These are phyloP conservation scores for Nelumbo lutea DNA, from an alignment of 164 flowering plant species.

Conservation along the genomic window DNA sequence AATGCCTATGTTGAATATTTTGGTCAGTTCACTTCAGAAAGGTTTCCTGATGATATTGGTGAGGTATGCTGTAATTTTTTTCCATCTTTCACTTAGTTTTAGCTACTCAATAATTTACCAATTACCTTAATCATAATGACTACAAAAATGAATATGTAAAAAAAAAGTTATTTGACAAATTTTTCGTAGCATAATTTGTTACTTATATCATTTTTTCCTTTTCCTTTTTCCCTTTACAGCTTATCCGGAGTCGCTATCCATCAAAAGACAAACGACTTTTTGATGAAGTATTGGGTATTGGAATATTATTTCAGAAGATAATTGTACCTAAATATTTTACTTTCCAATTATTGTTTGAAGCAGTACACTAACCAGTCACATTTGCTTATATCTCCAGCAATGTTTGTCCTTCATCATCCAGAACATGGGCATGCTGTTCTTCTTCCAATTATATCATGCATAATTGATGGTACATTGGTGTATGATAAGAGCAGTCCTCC, in stretches of 20 bases:
- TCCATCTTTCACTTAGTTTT: background rate
- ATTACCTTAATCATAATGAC: background rate
- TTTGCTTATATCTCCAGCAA: conserved; percentile 49
- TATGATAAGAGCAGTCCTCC: conserved; percentile 68
- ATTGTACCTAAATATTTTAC: background rate
- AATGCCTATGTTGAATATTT: conserved; percentile 91
- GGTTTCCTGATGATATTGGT: conserved; percentile 86
- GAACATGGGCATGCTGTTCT: conserved; percentile 97
- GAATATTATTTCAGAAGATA: background rate
- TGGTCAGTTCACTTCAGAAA: conserved; percentile 89
- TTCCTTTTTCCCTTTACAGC: conserved; percentile 36
- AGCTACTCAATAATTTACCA: background rate
- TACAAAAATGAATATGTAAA: background rate
- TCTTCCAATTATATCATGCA: conserved; percentile 89
- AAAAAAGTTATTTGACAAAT: background rate
- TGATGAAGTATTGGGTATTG: conserved; percentile 89
- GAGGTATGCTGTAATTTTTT: conserved; percentile 51
- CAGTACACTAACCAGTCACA: conserved; percentile 6
- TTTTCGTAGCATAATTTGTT: background rate
- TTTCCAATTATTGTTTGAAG: conserved; percentile 1
- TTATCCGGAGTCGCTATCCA: conserved; percentile 78
- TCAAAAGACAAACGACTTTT: conserved; percentile 65
- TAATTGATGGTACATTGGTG: conserved; percentile 80
- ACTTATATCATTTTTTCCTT: background rate
- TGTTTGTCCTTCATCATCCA: conserved; percentile 96